Evolutionary conservation across 2,329 filamentous ascomycete genomes (phyloP).

Genomic region (Diplodia corticola): DNA sequence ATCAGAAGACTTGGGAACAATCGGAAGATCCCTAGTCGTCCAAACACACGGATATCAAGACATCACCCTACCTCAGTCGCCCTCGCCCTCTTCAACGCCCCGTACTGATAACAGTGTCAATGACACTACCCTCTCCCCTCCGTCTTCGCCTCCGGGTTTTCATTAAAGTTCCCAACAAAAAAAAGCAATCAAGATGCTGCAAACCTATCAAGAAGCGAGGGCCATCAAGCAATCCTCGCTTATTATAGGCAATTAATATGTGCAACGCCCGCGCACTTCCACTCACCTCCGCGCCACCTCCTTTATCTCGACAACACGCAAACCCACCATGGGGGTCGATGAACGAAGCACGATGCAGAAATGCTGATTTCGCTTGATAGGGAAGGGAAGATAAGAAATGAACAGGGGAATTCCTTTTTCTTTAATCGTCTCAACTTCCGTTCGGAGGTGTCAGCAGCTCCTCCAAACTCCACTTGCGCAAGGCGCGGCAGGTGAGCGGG

Average conservation of each 20-base stretch:
- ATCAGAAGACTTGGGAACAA: not conserved
- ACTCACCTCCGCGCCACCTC: conserved; percentile 2
- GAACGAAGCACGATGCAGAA: not conserved
- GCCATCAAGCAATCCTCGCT: not conserved
- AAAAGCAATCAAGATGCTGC: not conserved
- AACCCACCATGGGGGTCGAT: not conserved
- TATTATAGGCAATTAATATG: not conserved
- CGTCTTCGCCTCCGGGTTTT: not conserved
- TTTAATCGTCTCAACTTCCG: not conserved
- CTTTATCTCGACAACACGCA: not conserved
- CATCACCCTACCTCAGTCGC: not conserved
- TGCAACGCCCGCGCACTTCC: not conserved
- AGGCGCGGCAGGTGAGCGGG: conserved; percentile 33
- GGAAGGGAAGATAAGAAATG: not conserved
- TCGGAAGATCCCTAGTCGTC: not conserved
- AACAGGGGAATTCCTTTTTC: not conserved
- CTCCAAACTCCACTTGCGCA: conserved; percentile 42
- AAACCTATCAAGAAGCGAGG: not conserved
- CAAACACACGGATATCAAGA: not conserved
- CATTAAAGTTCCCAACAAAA: conserved; percentile 10
- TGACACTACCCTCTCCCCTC: not conserved
- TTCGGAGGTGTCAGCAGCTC: conserved; percentile 5
- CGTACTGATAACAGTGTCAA: not conserved
- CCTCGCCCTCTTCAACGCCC: not conserved
- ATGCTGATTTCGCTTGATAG: not conserved